phyloP scores from a whole-genome alignment of 257 asterid species.

The Jacaranda copaia region DNA sequence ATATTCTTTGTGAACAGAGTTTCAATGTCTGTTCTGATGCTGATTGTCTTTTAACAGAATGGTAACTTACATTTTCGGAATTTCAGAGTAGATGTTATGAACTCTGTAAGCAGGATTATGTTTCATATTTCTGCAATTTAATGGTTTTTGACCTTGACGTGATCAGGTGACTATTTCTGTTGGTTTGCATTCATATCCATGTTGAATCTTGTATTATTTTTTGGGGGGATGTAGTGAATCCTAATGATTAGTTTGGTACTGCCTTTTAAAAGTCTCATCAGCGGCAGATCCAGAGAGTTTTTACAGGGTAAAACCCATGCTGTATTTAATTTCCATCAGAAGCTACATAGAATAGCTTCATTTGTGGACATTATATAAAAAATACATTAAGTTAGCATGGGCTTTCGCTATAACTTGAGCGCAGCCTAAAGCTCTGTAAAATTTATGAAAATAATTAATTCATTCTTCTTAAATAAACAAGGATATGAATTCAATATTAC shows the following conservation, averaged over 20 bases:
- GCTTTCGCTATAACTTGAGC: too few relatives aligned
- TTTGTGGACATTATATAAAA: too few relatives aligned
- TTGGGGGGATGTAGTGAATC: too few relatives aligned
- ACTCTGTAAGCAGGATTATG: not conserved
- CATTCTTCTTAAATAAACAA: too few relatives aligned
- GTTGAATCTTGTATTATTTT: too few relatives aligned
- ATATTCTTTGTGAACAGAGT: not conserved
- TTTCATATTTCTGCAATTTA: not conserved
- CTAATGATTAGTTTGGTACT: not conserved
- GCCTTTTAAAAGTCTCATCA: not conserved
- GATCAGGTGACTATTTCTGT: not conserved
- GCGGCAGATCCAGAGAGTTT: not conserved
- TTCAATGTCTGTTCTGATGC: not conserved
- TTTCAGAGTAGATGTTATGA: not conserved
- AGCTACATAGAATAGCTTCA: too few relatives aligned
- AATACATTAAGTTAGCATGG: too few relatives aligned
- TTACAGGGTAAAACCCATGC: not conserved
- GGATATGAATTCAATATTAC: too few relatives aligned
- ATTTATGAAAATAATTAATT: too few relatives aligned
- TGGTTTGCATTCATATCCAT: not conserved
- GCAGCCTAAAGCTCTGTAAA: too few relatives aligned
- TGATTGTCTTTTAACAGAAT: not conserved
- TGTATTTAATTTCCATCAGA: not conserved
- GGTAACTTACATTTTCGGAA: not conserved
- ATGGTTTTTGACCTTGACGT: not conserved